Evolutionary conservation across 2,329 filamentous ascomycete species (phyloP).

Genomic region (Basipetospora sp.): DNA sequence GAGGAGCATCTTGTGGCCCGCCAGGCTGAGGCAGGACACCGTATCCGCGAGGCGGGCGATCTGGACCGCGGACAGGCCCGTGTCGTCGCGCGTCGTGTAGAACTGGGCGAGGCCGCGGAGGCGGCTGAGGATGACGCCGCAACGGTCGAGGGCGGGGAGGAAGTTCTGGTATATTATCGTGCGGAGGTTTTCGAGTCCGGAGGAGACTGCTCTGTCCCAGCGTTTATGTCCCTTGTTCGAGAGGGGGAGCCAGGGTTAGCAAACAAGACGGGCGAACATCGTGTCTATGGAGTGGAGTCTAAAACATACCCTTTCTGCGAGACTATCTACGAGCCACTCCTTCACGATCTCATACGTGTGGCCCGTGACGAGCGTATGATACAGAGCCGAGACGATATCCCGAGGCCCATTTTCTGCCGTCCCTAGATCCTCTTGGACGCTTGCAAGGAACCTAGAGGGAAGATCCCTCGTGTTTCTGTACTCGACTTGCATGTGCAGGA

Average conservation of each 20-base stretch:
- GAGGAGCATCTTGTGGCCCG: slow-evolving; percentile 58
- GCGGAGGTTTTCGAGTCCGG: slow-evolving; percentile 63
- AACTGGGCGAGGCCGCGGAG: slow-evolving; percentile 74
- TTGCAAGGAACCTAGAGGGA: slow-evolving; percentile 61
- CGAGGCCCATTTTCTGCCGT: slow-evolving; percentile 41
- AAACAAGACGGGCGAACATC: too few relatives aligned
- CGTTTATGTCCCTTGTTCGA: slow-evolving; percentile 65
- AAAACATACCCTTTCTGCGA: slow-evolving; percentile 64
- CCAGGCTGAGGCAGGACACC: slow-evolving; percentile 58
- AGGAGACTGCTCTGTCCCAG: slow-evolving; percentile 78
- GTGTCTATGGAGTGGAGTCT: too few relatives aligned
- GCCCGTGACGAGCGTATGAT: slow-evolving; percentile 70
- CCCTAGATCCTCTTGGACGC: slow-evolving; percentile 60
- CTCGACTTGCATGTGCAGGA: slow-evolving; percentile 64
- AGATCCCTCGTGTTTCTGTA: slow-evolving; percentile 73
- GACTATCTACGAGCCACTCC: slow-evolving; percentile 77
- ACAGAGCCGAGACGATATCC: slow-evolving; percentile 59
- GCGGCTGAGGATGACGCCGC: slow-evolving; percentile 64
- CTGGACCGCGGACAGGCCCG: slow-evolving; percentile 50
- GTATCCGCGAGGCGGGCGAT: slow-evolving; percentile 54
- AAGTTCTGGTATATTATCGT: slow-evolving; percentile 74
- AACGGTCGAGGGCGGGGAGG: slow-evolving; percentile 73
- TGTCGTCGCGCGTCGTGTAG: slow-evolving; percentile 49
- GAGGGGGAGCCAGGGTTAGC: neutral
- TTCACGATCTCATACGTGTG: slow-evolving; percentile 60